phyloP scores from a whole-genome alignment of 2,329 filamentous ascomycete genomes.

The Cordyceps sp. region DNA sequence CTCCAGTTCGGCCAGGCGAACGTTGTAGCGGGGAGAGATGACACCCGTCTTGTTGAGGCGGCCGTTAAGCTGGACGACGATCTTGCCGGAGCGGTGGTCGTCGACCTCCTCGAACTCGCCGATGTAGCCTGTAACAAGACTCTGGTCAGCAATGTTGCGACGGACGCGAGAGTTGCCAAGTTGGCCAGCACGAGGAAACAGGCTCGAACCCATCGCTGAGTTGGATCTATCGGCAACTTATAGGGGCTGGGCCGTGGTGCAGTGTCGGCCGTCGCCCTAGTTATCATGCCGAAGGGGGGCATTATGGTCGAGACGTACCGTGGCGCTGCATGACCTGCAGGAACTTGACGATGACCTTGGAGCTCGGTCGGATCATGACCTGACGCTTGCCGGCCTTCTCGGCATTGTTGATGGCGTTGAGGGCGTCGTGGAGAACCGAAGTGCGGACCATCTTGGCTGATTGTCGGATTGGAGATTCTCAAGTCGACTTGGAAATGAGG shows the following conservation, averaged over 20 bases:
- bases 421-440: conserved; percentile 97
- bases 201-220: conserved; percentile 70
- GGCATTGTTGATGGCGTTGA: conserved; percentile 99
- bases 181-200: conserved; percentile 16
- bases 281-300: conserved; percentile 85
- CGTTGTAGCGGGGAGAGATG: conserved; percentile 98
- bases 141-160: conserved; percentile 64
- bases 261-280: conserved; percentile 79
- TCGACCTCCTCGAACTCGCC: conserved; percentile 99
- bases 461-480: conserved; percentile 53
- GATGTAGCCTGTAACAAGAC: conserved; percentile 65
- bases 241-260: conserved; percentile 91
- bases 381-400: conserved; percentile 99
- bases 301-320: conserved; percentile 50
- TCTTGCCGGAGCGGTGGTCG: conserved; percentile 99
- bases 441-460: conserved; percentile 95
- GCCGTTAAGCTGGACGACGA: conserved; percentile 98
- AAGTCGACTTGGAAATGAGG: conserved; percentile 51
- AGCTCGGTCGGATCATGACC: conserved; percentile 92
- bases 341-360: conserved; percentile 99
- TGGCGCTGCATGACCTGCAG: conserved; percentile 98
- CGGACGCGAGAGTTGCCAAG: conserved; percentile 66
- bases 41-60: conserved; percentile 97
- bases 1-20: conserved; percentile 93
- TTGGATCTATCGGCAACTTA: conserved; percentile 98